Evolutionary conservation across 306 rosid species (phyloP), one percentile per base, ranked within the genome.

Genomic region (Lathyrus oleraceus): DNA sequence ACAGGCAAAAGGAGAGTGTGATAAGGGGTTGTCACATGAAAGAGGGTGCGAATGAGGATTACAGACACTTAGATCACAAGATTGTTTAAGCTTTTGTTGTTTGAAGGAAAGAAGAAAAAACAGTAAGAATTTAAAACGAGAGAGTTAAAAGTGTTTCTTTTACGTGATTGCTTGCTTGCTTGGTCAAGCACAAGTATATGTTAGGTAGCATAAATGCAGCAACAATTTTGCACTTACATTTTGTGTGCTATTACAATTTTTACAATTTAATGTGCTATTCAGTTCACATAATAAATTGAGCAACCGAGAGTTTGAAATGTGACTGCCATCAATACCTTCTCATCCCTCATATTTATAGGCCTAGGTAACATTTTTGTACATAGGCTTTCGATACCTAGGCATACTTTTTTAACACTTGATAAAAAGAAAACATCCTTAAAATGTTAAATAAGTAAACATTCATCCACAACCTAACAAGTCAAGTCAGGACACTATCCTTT

Each of bases 1-100:
- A 87, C 97, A 91, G 85, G 86, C 80, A 73, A 76, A 48, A 42
- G 77, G 65, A 61, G 58, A 67, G 62, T 67, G 39, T 35, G 39
- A 35, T 35, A 35, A 35, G 39, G 39, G 39, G 39, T 35, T 35
- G 32, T 87, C 96, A 90, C 96, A 91, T 87, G 96, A 87, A 82
- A 81, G 70, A 77, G 38, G 36, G 39, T 57, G 62, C 62, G 19
- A 23, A 57, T 27, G 17, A 57, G 79, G 65, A 36, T 23, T 25
- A 57, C 38, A 40, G 64, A 63, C 53, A 75, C 51, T 20, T 60
- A 76, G 48, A 81, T 86, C 96, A 85, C 91, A 87, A 77, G 91
- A 83, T 38, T 67, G 56, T 72, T 78, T 71, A 61, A 64, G 78
- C 61, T 70, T 67, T 65, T 49, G 27, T 69, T 61, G 73, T 82